Conservation (phyloP, 495 filamentous ascomycete genomes). For the Aspergillus indologenus region DNA sequence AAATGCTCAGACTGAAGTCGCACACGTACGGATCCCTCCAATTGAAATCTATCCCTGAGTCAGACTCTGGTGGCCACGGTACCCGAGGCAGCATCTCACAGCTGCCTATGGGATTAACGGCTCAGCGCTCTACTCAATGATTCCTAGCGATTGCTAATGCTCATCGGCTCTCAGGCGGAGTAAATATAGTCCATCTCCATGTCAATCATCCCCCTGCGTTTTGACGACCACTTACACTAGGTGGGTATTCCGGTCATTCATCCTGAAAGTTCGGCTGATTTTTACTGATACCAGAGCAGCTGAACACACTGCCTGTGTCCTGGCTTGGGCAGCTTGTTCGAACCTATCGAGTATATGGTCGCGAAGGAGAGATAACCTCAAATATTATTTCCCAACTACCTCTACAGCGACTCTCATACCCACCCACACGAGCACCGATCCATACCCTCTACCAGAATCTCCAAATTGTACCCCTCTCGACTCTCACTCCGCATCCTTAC, state of each 20-base stretch:
- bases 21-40: slow-evolving; percentile 43
- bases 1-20: slow-evolving; percentile 33
- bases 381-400: neutral
- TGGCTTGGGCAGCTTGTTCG: neutral
- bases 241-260: neutral
- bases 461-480: slow-evolving; percentile 49
- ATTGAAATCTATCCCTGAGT: slow-evolving; percentile 48
- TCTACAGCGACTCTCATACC: neutral
- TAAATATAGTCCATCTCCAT: neutral
- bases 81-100: slow-evolving; percentile 4
- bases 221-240: neutral
- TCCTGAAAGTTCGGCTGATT: neutral
- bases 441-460: neutral
- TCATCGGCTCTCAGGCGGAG: neutral
- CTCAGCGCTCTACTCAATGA: neutral
- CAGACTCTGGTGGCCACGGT: slow-evolving; percentile 49
- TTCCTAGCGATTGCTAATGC: neutral
- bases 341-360: neutral
- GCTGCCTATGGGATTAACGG: neutral
- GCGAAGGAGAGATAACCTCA: too few relatives aligned
- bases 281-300: neutral
- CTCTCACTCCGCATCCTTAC: slow-evolving; percentile 75
- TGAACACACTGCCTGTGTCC: neutral
- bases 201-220: neutral
- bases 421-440: neutral